Base-by-base conservation (phyloP, 768 basidiomycete genomes). In the Termitomyces sp. region DNA sequence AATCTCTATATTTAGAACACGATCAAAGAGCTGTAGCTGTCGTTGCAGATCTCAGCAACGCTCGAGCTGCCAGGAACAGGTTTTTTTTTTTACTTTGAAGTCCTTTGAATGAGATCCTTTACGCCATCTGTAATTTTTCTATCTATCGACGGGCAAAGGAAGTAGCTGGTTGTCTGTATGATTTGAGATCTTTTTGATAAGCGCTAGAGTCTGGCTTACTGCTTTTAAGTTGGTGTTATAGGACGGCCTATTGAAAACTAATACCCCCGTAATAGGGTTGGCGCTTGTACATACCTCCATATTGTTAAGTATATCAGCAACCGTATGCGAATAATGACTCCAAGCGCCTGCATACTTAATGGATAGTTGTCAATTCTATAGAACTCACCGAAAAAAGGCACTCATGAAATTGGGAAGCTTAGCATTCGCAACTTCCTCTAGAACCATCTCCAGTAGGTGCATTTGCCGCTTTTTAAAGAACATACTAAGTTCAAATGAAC, bases 51-150 rank as follows among this genome's bases (percentile, higher is more conserved):
- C 54, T 61, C 48, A 49, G 26, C 16, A 55, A 53, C 22, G 13
- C 53, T 51, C 56, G 52, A 43, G 56, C 56, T 12, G 53, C n/a
- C 37, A 61, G 56, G 34, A 61, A 61, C 22, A 55, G 60, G n/a
- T n/a, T n/a, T n/a, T n/a, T n/a, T n/a, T n/a, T n/a, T n/a, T n/a
- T n/a, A n/a, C n/a, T n/a, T n/a, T n/a, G n/a, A n/a, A n/a, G n/a
- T n/a, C n/a, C n/a, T n/a, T n/a, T n/a, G n/a, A n/a, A n/a, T n/a
- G n/a, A n/a, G 1, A 57, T 55, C 36, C 42, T 34, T 2, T 55
- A 53, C 43, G 37, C 49, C 5, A 37, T 39, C 20, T 46, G 26
- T 46, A 47, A 46, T 51, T 50, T 20, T 57, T 50, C 20, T 52
- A 50, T 36, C 51, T 43, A 13, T 26, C 52, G 2, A 50, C 42